A percentile compares a stretch with the other conserved stretches of the same genome.
phyloP scores from a whole-genome alignment of 1,139 yeast species.

The Wickerhamomyces sp. region DNA sequence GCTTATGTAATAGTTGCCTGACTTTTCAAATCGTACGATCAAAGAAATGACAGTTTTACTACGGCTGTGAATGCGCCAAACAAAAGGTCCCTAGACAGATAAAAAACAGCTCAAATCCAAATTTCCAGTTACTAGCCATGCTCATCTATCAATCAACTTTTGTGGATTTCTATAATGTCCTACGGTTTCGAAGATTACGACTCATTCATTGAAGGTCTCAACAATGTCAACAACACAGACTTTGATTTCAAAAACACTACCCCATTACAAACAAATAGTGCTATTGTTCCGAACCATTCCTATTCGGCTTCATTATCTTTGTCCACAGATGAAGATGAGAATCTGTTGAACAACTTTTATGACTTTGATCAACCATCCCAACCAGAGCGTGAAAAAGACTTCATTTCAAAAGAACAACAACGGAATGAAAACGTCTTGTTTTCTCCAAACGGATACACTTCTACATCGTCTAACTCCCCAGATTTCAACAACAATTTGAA shows the following conservation, averaged over 20 bases:
- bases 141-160: too few relatives aligned
- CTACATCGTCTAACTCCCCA: conserved; percentile 19
- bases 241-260: neutral
- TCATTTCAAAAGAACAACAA: neutral
- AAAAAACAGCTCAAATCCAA: neutral
- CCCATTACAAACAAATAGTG: conserved; percentile 3
- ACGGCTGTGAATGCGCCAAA: neutral
- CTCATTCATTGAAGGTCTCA: conserved; percentile 24
- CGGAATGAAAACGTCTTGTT: conserved; percentile 4
- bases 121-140: neutral
- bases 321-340: conserved; percentile 5
- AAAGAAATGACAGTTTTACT: neutral
- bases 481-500: conserved; percentile 5
- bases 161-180: too few relatives aligned
- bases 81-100: neutral
- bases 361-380: neutral
- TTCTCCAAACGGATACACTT: conserved; percentile 19
- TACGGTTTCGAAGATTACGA: conserved; percentile 27
- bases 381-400: neutral
- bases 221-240: conserved; percentile 5
- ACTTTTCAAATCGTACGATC: conserved; percentile 2
- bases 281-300: conserved; percentile 15
- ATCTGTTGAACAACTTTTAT: conserved; percentile 2
- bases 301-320: conserved; percentile 14
- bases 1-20: conserved; percentile 1